Evolutionary conservation across 2,329 filamentous ascomycete species (phyloP).

Genomic region (Aureobasidium sp.): DNA sequence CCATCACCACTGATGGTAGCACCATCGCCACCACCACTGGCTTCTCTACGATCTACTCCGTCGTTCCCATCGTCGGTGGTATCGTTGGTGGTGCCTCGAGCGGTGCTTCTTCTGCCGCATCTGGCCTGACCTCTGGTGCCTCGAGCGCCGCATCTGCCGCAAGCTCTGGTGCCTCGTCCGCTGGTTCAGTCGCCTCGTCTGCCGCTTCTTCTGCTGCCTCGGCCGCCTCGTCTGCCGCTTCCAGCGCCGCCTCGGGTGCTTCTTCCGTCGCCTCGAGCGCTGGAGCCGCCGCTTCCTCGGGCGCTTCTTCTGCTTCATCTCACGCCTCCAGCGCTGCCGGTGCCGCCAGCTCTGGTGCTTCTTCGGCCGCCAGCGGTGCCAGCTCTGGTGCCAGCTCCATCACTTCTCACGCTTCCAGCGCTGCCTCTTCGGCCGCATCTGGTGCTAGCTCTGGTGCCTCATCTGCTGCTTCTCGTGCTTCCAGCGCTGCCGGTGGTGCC

Average conservation of each 20-base stretch:
- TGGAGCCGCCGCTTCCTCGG: too few species aligned
- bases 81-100: slow-evolving; percentile 12
- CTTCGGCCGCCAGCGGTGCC: too few species aligned
- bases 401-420: too few species aligned
- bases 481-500: slow-evolving; percentile 6
- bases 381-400: too few species aligned
- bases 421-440: too few species aligned
- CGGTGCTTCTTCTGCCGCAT: slow-evolving; percentile 13
- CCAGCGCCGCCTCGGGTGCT: slow-evolving; percentile 9
- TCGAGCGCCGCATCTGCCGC: slow-evolving; percentile 14
- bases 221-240: slow-evolving; percentile 13
- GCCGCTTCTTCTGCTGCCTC: slow-evolving; percentile 14
- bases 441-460: too few species aligned
- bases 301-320: too few species aligned
- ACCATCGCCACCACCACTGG: slow-evolving; percentile 25
- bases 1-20: slow-evolving; percentile 22
- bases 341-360: too few species aligned
- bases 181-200: slow-evolving; percentile 8
- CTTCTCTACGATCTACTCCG: slow-evolving; percentile 25
- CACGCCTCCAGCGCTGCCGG: too few species aligned
- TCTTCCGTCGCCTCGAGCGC: not conserved
- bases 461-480: slow-evolving; percentile 4
- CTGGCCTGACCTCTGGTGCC: slow-evolving; percentile 7
- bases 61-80: slow-evolving; percentile 10
- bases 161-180: slow-evolving; percentile 9